Conservation (phyloP, 108 stramenopile species). For the Aurantiochytrium sp. region DNA sequence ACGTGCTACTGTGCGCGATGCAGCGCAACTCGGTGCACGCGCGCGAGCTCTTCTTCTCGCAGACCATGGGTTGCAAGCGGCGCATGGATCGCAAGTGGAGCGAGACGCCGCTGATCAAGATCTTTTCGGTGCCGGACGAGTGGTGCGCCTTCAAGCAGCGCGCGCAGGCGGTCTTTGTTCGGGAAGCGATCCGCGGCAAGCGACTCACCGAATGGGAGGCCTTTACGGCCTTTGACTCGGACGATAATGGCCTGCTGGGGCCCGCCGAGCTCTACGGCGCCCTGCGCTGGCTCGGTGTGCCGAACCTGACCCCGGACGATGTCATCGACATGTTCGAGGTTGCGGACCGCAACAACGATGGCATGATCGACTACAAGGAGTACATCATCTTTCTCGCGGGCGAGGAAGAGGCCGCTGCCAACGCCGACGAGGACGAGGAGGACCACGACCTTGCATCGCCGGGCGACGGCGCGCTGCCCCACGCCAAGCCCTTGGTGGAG, state of each 20-base stretch:
- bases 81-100: constrained; percentile 37
- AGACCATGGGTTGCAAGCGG: constrained; percentile 11
- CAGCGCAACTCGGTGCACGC: neutral
- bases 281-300: constrained; percentile 35
- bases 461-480: neutral
- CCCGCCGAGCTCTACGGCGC: constrained; percentile 41
- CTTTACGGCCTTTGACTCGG: constrained; percentile 41
- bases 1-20: constrained; percentile 25
- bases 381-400: constrained; percentile 32
- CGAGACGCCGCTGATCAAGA: constrained; percentile 38
- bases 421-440: constrained; percentile 6
- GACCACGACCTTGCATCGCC: neutral
- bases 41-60: constrained; percentile 33
- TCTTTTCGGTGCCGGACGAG: constrained; percentile 35
- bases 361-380: constrained; percentile 39
- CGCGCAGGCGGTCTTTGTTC: constrained; percentile 29
- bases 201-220: constrained; percentile 38
- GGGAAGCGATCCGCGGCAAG: constrained; percentile 19
- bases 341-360: constrained; percentile 31
- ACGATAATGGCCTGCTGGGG: constrained; percentile 33
- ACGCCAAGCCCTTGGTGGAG: constrained; percentile 35
- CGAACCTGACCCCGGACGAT: constrained; percentile 37
- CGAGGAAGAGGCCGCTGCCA: neutral
- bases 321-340: constrained; percentile 33
- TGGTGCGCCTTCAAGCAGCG: constrained; percentile 30